Evolutionary conservation across 768 basidiomycete genomes (phyloP), one percentile per base, ranked within the genome.

Genomic region (Amanita inopinata): DNA sequence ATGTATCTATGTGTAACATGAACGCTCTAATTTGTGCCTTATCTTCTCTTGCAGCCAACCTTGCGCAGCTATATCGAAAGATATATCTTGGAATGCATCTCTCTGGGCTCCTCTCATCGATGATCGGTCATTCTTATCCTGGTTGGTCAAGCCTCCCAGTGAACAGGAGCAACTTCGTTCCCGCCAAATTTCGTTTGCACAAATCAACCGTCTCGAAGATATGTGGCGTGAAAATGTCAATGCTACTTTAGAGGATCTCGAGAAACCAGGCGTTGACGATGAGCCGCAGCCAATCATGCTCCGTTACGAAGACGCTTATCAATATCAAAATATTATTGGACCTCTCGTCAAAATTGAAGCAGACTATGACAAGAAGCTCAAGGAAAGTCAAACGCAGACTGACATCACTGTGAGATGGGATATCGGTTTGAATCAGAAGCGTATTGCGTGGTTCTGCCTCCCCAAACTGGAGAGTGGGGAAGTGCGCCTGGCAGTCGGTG

Each of bases 301-400:
- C 41, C 83, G 81, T 49, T 99, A 99, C 60, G 94, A 98, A 58
- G 96, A 99, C 60, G 96, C 96, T 33, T 99, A 98, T 57, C 96
- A 98, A 56, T 99, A 99, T 60, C 96, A 99, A 67, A 99, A 99
- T 58, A 98, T 99, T 43, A 94, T 98, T 55, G 96, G 96, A 3
- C 96, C 96, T 11, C 76, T 99, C 34, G 96, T 99, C 62, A 99
- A 99, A 68, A 98, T 99, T 52, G 96, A 99, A 57, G 96, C 96
- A 2, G 96, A 99, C 65, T 99, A 97, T 55, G 96, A 99, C 58
- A 97, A 97, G 65, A 76, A 83, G 42, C 73, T 98, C 54, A 99
- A 99, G 64, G 96, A 99, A 61, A 89, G 90, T 47, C 96, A 99
- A 66, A 98, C 96, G 0, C 94, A 99, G 65, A 96, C 88, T 3